Percentiles rank a stretch among this genome's conserved stretches.
Evolutionary conservation across 345 rosid genomes (phyloP).

Genomic region (Diplotaxis tenuifolia): DNA sequence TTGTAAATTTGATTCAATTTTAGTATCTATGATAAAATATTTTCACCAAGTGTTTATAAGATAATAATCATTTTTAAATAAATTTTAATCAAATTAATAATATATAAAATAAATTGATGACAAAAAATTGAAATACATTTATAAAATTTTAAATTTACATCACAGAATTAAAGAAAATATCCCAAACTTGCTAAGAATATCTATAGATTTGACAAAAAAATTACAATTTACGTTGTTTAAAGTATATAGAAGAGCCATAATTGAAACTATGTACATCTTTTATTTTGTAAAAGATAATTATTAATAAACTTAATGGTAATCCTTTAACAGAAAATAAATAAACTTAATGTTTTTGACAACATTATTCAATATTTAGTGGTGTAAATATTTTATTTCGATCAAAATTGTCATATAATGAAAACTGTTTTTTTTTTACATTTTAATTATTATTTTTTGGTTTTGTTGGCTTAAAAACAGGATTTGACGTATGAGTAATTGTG

Average conservation of each 20-base stretch:
- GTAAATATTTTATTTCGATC: neutral
- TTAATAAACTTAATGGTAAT: too few relatives aligned
- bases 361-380: neutral
- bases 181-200: neutral
- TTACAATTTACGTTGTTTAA: neutral
- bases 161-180: neutral
- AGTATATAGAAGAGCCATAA: too few relatives aligned
- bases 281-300: too few relatives aligned
- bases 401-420: neutral
- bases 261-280: too few relatives aligned
- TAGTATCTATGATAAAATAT: neutral
- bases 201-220: neutral
- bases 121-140: neutral
- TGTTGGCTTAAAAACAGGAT: neutral
- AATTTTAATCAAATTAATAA: neutral
- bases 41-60: neutral
- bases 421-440: neutral
- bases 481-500: conserved; percentile 11
- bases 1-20: neutral
- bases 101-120: too few relatives aligned
- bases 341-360: neutral
- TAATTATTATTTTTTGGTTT: neutral
- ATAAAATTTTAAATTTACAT: neutral
- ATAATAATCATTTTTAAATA: neutral
- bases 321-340: too few relatives aligned